These are phyloP conservation scores for Prunus yedoensis DNA, from an alignment of 331 rosid species.

Conservation along the genomic window DNA sequence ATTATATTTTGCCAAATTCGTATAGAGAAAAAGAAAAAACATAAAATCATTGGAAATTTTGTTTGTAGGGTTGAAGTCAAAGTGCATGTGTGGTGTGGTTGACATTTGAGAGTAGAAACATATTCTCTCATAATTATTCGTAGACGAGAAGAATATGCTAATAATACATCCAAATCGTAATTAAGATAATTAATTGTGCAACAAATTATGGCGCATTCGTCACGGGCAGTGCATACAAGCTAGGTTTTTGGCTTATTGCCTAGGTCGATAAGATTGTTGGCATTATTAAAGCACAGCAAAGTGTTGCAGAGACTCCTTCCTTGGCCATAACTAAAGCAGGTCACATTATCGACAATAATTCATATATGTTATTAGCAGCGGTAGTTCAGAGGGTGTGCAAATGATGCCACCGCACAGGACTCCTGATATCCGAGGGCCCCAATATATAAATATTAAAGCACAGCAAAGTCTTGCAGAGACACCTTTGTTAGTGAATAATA, in stretches of 20 bases:
- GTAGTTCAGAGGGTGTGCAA: rapidly evolving
- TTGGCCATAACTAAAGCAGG: not conserved
- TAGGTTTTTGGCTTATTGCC: not conserved
- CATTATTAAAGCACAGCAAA: not conserved
- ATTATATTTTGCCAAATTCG: too few species aligned
- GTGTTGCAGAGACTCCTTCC: not conserved
- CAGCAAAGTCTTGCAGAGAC: too few species aligned
- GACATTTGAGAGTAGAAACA: too few species aligned
- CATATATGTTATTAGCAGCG: too few species aligned
- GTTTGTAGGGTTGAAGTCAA: not conserved
- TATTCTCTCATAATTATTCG: too few species aligned
- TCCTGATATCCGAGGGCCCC: too few species aligned
- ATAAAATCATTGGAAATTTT: not conserved
- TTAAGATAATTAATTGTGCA: not conserved
- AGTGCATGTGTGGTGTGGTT: not conserved
- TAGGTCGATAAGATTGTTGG: not conserved
- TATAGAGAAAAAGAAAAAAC: too few species aligned
- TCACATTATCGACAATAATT: not conserved
- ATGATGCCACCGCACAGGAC: too few species aligned
- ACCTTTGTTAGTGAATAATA: too few species aligned
- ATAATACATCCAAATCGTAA: not conserved
- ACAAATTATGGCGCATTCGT: not conserved
- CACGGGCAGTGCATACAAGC: not conserved
- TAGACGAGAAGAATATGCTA: not conserved
- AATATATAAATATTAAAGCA: too few species aligned